A percentile compares a stretch with the other conserved stretches of the same genome.
Conservation (phyloP, 139 green algal species). For the Chlorella sp. region DNA sequence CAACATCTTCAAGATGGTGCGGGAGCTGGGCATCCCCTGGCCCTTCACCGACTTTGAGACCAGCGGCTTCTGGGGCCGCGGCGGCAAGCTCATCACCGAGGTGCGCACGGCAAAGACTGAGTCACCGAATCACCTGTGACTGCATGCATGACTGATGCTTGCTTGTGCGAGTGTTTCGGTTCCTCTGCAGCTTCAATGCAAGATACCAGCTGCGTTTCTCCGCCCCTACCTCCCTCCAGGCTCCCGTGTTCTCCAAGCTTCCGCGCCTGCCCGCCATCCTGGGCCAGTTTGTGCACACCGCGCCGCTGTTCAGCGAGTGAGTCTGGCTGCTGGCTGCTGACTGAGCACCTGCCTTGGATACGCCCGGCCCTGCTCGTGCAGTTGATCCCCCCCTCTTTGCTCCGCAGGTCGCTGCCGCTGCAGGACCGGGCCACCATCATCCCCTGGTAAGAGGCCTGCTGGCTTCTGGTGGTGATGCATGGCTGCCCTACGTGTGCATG, state of each 20-base stretch:
- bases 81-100: slow-evolving; percentile 43
- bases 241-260: slow-evolving; percentile 80
- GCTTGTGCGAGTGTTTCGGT: too few species aligned
- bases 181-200: too few species aligned
- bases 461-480: too few species aligned
- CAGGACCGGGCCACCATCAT: slow-evolving; percentile 72
- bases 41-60: slow-evolving; percentile 84
- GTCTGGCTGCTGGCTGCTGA: too few species aligned
- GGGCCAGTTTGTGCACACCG: slow-evolving; percentile 86
- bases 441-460: slow-evolving; percentile 49
- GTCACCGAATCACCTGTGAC: too few species aligned
- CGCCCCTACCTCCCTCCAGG: slow-evolving; percentile 46
- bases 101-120: neutral
- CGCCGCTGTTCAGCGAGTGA: slow-evolving; percentile 32
- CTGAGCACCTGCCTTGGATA: too few species aligned
- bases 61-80: slow-evolving; percentile 66
- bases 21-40: slow-evolving; percentile 68
- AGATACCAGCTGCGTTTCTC: neutral
- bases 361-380: neutral
- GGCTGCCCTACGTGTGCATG: too few species aligned
- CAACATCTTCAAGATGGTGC: slow-evolving; percentile 79
- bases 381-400: neutral
- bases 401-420: slow-evolving; percentile 35
- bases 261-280: slow-evolving; percentile 81
- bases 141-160: too few species aligned